These are phyloP conservation scores for Aureobasidium sp. DNA, from an alignment of 2,329 filamentous ascomycete genomes.

Conservation along the genomic window DNA sequence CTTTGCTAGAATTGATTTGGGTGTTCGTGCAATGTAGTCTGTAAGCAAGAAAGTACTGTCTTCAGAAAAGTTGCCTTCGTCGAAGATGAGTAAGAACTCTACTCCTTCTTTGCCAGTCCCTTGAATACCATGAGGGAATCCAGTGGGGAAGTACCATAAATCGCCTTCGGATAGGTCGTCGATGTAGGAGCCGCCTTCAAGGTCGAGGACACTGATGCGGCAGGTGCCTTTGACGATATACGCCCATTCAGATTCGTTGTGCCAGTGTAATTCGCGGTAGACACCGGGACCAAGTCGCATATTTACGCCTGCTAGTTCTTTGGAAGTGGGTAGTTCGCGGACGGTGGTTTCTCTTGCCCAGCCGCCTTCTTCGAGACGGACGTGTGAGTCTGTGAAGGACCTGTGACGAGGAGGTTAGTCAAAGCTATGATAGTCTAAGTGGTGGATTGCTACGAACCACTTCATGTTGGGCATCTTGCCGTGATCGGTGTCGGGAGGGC, in stretches of 20 bases:
- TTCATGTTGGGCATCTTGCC: constrained; percentile 65
- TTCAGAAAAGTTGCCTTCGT: constrained; percentile 53
- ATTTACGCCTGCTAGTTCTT: constrained; percentile 69
- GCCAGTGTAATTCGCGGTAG: constrained; percentile 73
- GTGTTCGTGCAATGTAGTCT: constrained; percentile 64
- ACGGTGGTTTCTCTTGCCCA: constrained; percentile 71
- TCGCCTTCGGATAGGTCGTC: constrained; percentile 72
- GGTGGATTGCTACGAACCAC: constrained; percentile 40
- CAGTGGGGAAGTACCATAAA: constrained; percentile 74
- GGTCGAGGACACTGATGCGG: constrained; percentile 65
- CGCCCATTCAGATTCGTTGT: constrained; percentile 54
- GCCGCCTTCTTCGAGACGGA: constrained; percentile 58
- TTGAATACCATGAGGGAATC: constrained; percentile 70
- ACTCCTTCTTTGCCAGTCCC: constrained; percentile 53
- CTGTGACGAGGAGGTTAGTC: constrained; percentile 15
- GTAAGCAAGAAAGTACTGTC: constrained; percentile 66
- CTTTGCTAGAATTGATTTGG: constrained; percentile 63
- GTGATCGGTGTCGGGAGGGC: constrained; percentile 66
- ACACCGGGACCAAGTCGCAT: constrained; percentile 69
- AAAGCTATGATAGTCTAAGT: not conserved
- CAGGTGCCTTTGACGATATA: constrained; percentile 46
- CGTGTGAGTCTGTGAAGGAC: constrained; percentile 41
- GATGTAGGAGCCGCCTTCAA: constrained; percentile 68
- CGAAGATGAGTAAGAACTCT: constrained; percentile 58
- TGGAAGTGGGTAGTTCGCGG: constrained; percentile 56